These are phyloP conservation scores for Claviceps sp. DNA, from an alignment of 2,329 filamentous ascomycete species.

Conservation along the genomic window DNA sequence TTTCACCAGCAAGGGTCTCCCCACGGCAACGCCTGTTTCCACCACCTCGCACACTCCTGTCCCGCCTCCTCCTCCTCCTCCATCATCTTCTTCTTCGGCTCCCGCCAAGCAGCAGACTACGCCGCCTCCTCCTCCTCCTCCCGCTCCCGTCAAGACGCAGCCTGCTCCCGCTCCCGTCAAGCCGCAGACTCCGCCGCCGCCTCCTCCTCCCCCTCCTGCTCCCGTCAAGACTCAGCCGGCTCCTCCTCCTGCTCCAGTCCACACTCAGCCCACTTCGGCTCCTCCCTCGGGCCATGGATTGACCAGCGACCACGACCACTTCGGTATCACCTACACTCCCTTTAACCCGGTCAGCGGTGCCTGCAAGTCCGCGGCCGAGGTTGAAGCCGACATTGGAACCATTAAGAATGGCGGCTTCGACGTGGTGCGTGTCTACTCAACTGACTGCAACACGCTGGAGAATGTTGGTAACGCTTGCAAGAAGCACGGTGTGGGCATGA, in stretches of 20 bases:
- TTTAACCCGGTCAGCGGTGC: constrained; percentile 42
- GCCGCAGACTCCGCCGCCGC: not conserved
- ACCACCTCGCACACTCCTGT: not conserved
- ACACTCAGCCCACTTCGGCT: constrained; percentile 5
- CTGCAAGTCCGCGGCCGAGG: constrained; percentile 51
- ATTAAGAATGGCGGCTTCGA: constrained; percentile 57
- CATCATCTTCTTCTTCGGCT: constrained; percentile 8
- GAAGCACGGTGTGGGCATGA: constrained; percentile 58
- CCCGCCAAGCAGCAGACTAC: constrained; percentile 1
- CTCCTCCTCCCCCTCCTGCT: not conserved
- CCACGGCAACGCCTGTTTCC: constrained; percentile 15
- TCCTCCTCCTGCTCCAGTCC: constrained; percentile 3
- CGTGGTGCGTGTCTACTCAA: constrained; percentile 73
- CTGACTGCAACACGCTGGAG: constrained; percentile 73
- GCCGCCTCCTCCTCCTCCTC: constrained; percentile 4
- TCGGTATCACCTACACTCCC: constrained; percentile 71
- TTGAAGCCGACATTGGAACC: constrained; percentile 44
- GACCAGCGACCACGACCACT: constrained; percentile 39
- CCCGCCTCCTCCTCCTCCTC: not conserved
- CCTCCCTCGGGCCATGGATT: constrained; percentile 12
- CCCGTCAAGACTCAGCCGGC: not conserved
- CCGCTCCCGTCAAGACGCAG: constrained; percentile 1
- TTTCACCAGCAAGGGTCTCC: constrained; percentile 22
- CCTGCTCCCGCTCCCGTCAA: not conserved
- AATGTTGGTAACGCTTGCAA: constrained; percentile 59